These are phyloP conservation scores for Kluyveromyces sp. DNA, from an alignment of 1,139 yeast species.

Conservation along the genomic window DNA sequence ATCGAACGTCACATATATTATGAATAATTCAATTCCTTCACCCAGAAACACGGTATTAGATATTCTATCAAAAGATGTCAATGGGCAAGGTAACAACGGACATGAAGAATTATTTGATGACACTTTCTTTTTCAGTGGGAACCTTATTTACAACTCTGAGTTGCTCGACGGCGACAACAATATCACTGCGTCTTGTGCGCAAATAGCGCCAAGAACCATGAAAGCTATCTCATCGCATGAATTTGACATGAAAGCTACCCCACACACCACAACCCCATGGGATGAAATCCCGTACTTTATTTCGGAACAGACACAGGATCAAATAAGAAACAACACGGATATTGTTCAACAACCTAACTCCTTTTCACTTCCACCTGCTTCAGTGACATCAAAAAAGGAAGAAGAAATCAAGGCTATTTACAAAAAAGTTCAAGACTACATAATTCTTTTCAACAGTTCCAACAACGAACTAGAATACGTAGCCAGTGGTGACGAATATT, in stretches of 20 bases:
- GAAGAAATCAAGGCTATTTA: slow-evolving; percentile 8
- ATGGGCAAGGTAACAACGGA: neutral
- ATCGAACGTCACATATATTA: neutral
- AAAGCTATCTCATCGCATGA: slow-evolving; percentile 23
- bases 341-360: neutral
- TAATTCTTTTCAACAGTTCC: slow-evolving; percentile 7
- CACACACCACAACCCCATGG: slow-evolving; percentile 2
- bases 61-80: slow-evolving; percentile 4
- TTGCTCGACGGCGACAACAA: slow-evolving; percentile 2
- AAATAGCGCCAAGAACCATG: slow-evolving; percentile 33
- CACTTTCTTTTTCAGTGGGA: slow-evolving; percentile 9
- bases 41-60: neutral
- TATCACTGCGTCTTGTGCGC: slow-evolving; percentile 28
- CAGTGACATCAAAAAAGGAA: neutral
- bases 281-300: slow-evolving; percentile 1
- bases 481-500: slow-evolving; percentile 11
- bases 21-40: neutral
- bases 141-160: slow-evolving; percentile 6
- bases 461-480: slow-evolving; percentile 8
- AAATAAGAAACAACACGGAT: neutral
- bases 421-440: slow-evolving; percentile 10
- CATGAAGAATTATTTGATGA: slow-evolving; percentile 6
- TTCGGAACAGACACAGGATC: neutral
- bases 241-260: neutral
- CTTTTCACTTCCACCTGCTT: neutral